phyloP scores from a whole-genome alignment of 2,329 filamentous ascomycete genomes.

The Penicillium concentricum region DNA sequence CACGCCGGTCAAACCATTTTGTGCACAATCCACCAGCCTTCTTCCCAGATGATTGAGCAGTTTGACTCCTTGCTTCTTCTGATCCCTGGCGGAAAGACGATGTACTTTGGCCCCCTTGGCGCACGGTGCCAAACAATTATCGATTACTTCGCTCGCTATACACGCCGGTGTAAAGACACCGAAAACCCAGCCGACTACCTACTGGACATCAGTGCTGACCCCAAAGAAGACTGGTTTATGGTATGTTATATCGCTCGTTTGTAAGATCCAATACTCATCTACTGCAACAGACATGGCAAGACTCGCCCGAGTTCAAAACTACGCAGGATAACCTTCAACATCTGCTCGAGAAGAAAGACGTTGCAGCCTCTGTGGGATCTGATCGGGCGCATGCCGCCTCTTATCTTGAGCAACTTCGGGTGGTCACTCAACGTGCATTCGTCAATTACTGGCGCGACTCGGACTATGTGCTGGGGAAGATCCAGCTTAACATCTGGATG shows the following conservation, averaged over 20 bases:
- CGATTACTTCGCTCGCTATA: conserved; percentile 61
- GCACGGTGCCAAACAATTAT: conserved; percentile 55
- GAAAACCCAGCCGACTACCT: conserved; percentile 66
- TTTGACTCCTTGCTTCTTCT: conserved; percentile 66
- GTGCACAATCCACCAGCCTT: conserved; percentile 92
- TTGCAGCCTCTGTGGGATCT: no score
- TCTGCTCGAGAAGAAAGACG: no score
- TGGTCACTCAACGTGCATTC: no score
- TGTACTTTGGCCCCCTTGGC: conserved; percentile 67
- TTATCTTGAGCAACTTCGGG: no score
- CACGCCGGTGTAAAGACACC: conserved; percentile 58
- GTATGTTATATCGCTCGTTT: not conserved
- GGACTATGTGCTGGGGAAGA: no score
- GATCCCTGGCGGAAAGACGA: conserved; percentile 60
- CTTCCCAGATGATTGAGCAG: conserved; percentile 83
- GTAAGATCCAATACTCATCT: no score
- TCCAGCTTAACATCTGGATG: no score
- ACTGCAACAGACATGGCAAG: not conserved
- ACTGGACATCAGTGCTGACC: conserved; percentile 55
- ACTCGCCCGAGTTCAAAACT: not conserved
- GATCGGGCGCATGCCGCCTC: no score
- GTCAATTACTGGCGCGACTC: no score
- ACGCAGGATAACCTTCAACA: not conserved
- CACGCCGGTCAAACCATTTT: conserved; percentile 84
- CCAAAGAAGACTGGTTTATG: not conserved